phyloP scores from a whole-genome alignment of 495 filamentous ascomycete species.

The Aspergillus indologenus region DNA sequence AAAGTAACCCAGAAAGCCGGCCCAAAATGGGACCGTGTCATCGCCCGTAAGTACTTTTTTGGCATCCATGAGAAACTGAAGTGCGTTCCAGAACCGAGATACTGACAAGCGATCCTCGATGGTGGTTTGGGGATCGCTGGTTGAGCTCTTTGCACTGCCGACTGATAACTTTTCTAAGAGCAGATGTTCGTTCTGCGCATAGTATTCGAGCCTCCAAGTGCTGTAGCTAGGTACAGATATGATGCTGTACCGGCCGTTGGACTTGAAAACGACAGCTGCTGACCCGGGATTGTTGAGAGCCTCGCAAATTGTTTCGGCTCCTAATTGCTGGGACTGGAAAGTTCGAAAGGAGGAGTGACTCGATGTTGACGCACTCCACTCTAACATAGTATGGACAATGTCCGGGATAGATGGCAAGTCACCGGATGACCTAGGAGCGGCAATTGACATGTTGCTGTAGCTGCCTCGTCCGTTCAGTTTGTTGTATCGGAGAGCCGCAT shows the following conservation, averaged over 20 bases:
- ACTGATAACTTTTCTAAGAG: constrained; percentile 22
- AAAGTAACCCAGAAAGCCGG: constrained; percentile 85
- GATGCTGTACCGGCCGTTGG: constrained; percentile 40
- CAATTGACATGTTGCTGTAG: constrained; percentile 24
- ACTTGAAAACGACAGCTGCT: constrained; percentile 42
- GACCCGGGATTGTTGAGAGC: constrained; percentile 35
- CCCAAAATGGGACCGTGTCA: constrained; percentile 65
- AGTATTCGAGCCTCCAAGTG: constrained; percentile 46
- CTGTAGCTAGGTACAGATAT: constrained; percentile 40
- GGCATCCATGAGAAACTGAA: constrained; percentile 53
- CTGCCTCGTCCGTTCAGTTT: constrained; percentile 33
- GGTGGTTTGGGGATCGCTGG: not conserved
- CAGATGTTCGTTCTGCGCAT: constrained; percentile 23
- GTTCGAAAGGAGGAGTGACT: constrained; percentile 27
- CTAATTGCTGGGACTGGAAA: constrained; percentile 19
- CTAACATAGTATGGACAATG: constrained; percentile 34
- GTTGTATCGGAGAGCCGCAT: constrained; percentile 36
- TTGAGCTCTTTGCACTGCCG: not conserved
- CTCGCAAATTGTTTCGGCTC: constrained; percentile 37
- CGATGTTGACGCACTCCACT: constrained; percentile 36
- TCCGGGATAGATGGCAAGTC: constrained; percentile 26
- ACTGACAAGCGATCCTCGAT: constrained; percentile 29
- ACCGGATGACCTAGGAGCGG: constrained; percentile 24
- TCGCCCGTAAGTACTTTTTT: constrained; percentile 43
- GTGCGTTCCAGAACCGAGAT: constrained; percentile 39